These are phyloP conservation scores for Geotrichum klebahnii DNA, from an alignment of 1,139 yeast genomes.

Conservation along the genomic window DNA sequence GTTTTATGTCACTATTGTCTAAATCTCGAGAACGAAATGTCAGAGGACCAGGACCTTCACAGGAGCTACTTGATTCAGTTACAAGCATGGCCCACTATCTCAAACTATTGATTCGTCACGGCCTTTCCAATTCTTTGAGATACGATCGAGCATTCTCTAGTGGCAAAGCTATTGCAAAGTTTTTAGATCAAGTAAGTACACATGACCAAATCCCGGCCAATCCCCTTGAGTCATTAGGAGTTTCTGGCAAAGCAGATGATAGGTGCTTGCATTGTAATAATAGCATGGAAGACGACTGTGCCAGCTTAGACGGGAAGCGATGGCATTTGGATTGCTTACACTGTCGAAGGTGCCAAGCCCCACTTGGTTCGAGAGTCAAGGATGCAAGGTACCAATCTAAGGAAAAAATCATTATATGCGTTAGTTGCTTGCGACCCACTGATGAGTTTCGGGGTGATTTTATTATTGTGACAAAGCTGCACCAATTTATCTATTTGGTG, in stretches of 20 bases:
- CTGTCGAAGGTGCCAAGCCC: slow-evolving; percentile 44
- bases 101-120: slow-evolving; percentile 76
- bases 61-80: slow-evolving; percentile 72
- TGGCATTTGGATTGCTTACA: slow-evolving; percentile 79
- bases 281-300: slow-evolving; percentile 80
- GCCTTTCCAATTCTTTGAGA: slow-evolving; percentile 69
- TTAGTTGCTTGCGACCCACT: slow-evolving; percentile 51
- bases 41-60: slow-evolving; percentile 39
- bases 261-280: slow-evolving; percentile 65
- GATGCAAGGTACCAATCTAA: slow-evolving; percentile 46
- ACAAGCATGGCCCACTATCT: slow-evolving; percentile 92
- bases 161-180: slow-evolving; percentile 59
- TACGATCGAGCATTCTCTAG: slow-evolving; percentile 58
- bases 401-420: slow-evolving; percentile 48
- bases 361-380: slow-evolving; percentile 28
- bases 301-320: slow-evolving; percentile 57
- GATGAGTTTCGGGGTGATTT: slow-evolving; percentile 52
- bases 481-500: slow-evolving; percentile 70
- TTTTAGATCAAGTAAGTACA: slow-evolving; percentile 51
- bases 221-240: slow-evolving; percentile 47
- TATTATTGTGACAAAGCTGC: slow-evolving; percentile 57
- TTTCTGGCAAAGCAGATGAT: slow-evolving; percentile 70
- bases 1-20: slow-evolving; percentile 43
- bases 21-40: slow-evolving; percentile 35
- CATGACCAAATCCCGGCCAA: slow-evolving; percentile 45